Percentiles rank a stretch among this genome's conserved stretches.
Conservation (phyloP, 768 basidiomycete genomes). For the Mycena capillaripes region DNA sequence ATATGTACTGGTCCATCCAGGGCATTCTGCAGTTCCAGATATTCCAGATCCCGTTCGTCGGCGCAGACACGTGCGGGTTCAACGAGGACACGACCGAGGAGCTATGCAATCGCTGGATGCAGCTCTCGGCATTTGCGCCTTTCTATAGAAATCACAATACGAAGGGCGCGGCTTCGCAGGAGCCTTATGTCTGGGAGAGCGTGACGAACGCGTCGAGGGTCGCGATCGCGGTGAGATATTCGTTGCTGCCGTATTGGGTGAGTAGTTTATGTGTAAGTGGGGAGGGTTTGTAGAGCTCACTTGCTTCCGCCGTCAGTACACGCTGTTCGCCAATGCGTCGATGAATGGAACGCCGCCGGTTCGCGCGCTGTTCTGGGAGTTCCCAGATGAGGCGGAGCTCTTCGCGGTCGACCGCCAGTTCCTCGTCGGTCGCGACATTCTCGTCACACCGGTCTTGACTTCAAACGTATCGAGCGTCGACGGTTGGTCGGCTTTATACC, state of each 20-base stretch:
- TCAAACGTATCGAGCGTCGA: constrained; percentile 79
- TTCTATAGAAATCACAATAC: constrained; percentile 88
- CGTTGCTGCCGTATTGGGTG: constrained; percentile 86
- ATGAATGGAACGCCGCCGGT: constrained; percentile 76
- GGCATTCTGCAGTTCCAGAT: constrained; percentile 87
- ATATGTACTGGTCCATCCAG: constrained; percentile 78
- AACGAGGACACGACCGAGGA: constrained; percentile 83
- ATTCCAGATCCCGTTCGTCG: constrained; percentile 88
- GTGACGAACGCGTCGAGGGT: constrained; percentile 82
- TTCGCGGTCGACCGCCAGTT: constrained; percentile 78
- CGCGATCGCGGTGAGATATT: constrained; percentile 78
- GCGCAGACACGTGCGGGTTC: constrained; percentile 84
- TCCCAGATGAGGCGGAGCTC: constrained; percentile 77
- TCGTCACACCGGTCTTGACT: constrained; percentile 81
- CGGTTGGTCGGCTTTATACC: constrained; percentile 58
- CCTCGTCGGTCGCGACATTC: constrained; percentile 76
- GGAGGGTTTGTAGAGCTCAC: no score
- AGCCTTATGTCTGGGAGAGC: constrained; percentile 86
- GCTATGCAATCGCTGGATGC: constrained; percentile 89
- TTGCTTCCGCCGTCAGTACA: constrained; percentile 65
- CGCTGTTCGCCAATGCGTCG: constrained; percentile 80
- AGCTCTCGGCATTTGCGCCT: constrained; percentile 84
- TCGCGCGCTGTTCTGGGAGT: constrained; percentile 84
- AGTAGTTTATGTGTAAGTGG: no score
- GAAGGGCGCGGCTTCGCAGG: constrained; percentile 77